Evolutionary conservation across 225 moss, liverwort and hornwort genomes (phyloP).

Genomic region (Thuidium tamariscinum): DNA sequence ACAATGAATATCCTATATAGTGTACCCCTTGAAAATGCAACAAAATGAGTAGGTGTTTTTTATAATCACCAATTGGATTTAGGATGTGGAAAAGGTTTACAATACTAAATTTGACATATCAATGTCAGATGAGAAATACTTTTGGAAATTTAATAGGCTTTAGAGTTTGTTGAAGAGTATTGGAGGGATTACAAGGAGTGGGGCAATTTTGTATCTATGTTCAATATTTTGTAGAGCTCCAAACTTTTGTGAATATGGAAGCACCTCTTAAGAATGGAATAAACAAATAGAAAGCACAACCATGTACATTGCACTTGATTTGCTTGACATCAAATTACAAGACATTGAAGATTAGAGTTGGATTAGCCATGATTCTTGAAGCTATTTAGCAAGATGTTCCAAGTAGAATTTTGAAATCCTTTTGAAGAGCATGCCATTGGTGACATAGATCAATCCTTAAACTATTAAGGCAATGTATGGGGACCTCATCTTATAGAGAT

Average conservation of each 20-base stretch:
- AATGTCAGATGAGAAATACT: not conserved
- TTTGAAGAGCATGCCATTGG: fast-evolving
- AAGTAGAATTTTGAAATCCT: not conserved
- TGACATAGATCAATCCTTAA: not conserved
- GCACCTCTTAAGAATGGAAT: fast-evolving
- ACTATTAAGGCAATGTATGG: not conserved
- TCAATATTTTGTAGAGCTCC: not conserved
- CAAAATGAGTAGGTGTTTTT: not conserved
- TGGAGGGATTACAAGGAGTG: fast-evolving
- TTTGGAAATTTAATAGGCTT: fast-evolving
- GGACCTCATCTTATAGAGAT: fast-evolving
- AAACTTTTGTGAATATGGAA: not conserved
- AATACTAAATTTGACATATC: not conserved
- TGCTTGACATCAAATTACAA: fast-evolving
- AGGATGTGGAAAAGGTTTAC: not conserved
- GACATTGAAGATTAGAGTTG: not conserved
- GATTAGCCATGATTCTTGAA: not conserved
- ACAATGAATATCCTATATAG: no score
- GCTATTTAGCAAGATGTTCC: not conserved
- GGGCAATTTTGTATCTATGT: fast-evolving
- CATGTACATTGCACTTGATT: fast-evolving
- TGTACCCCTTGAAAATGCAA: no score
- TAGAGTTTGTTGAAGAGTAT: fast-evolving
- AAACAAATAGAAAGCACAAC: not conserved
- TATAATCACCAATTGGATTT: not conserved